Base-by-base conservation (phyloP, 1,139 yeast genomes). In the Entelexis sorbosivorans region DNA sequence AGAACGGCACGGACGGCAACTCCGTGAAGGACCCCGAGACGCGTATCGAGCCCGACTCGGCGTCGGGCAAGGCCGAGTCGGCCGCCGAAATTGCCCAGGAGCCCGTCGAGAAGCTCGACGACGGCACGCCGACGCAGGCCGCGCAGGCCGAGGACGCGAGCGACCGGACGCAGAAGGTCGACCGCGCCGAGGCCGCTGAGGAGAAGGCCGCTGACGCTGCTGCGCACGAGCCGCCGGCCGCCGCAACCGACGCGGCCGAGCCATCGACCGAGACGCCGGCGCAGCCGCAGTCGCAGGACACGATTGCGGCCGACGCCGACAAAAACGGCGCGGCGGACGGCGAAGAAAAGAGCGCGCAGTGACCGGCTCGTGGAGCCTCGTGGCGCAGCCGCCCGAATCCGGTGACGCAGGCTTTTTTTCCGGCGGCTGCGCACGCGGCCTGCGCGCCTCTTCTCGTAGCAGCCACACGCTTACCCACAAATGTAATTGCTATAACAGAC, bases 21-120 rank as follows among this genome's bases (percentile, higher is more conserved):
- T 45, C 29, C 17, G 51, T 51, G 46, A 55, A 50, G 28, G 54
- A 45, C 13, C 11, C 49, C 26, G 45, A 52, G 33, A 54, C 38
- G 14, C 48, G 29, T 44, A 48, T 19, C 26, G 34, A 34, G 24
- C 5, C 17, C 26, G 38, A 35, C 26, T 35, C 38, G n/a, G 38
- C 38, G 14, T 19, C 24, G 13, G 38, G 38, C 24, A 35, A 35
- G 38, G 20, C 38, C 7, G 13, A 11, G 13, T 1, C 48, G 3
- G 19, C 44, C 13, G 32, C 36, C 35, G 49, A 52, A 8, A 19
- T 39, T 5, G 39, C 43, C 40, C 33, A n/a, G 22, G 47, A 52
- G 29, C 47, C 17, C 9, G 26, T 17, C 20, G 17, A 35, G 38
- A 35, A 19, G 24, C 38, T 35, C 24, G 38, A 35, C 38, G 38